Evolutionary conservation across 2,329 filamentous ascomycete genomes (phyloP).

Genomic region (Ophiostoma novo-ulmi): DNA sequence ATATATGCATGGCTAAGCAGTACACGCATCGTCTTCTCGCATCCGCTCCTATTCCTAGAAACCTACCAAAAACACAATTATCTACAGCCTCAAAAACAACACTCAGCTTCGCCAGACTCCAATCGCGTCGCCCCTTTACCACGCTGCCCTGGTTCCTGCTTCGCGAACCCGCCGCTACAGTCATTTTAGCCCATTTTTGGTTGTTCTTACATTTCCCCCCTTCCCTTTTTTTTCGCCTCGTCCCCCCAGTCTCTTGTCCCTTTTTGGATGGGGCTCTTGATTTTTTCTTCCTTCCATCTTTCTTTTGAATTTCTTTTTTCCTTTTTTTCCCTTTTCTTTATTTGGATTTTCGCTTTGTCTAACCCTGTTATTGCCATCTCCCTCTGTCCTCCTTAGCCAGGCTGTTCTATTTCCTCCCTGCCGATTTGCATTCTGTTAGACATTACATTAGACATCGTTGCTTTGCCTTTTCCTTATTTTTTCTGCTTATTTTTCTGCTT

Average conservation of each 20-base stretch:
- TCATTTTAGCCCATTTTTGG: slow-evolving; percentile 13
- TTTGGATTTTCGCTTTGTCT: slow-evolving; percentile 14
- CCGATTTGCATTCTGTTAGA: neutral
- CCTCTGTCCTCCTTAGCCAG: neutral
- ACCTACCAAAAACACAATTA: slow-evolving; percentile 7
- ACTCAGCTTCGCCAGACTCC: neutral
- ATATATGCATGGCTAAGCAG: neutral
- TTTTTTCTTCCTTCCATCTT: slow-evolving; percentile 2
- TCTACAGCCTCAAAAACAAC: neutral
- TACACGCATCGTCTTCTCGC: neutral
- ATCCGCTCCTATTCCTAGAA: neutral
- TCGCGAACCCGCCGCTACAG: neutral
- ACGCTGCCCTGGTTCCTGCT: slow-evolving; percentile 8
- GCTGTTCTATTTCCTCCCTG: neutral
- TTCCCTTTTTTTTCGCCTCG: slow-evolving; percentile 22
- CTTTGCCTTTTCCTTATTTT: neutral
- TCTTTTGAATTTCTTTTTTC: slow-evolving; percentile 16
- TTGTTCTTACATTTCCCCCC: slow-evolving; percentile 17
- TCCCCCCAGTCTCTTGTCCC: slow-evolving; percentile 1
- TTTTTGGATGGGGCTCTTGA: slow-evolving; percentile 8
- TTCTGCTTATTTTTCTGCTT: neutral
- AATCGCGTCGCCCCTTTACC: slow-evolving; percentile 8
- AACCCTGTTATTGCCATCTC: slow-evolving; percentile 25
- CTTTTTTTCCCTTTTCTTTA: slow-evolving; percentile 3
- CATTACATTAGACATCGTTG: neutral